These are phyloP conservation scores for Helenozyma rhizophorensis DNA, from an alignment of 805 yeast genomes.

Conservation along the genomic window DNA sequence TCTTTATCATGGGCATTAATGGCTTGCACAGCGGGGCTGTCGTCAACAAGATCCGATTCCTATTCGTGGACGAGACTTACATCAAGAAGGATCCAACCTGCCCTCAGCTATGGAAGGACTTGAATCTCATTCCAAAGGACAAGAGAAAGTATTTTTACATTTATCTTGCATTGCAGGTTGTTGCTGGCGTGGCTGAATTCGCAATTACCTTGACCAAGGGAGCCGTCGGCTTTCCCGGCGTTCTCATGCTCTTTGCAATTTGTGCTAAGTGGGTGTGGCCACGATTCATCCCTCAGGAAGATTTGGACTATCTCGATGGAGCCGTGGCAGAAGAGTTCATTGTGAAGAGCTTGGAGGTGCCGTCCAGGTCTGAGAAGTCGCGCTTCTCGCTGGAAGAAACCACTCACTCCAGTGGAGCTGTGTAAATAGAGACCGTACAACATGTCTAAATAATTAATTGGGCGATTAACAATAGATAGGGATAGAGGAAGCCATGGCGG, in stretches of 20 bases:
- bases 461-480: no score
- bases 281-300: constrained; percentile 53
- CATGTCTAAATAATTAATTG: no score
- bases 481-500: no score
- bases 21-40: constrained; percentile 70
- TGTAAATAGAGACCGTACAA: no score
- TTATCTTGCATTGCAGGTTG: constrained; percentile 54
- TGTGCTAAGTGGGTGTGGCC: constrained; percentile 62
- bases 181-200: constrained; percentile 76
- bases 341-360: constrained; percentile 38
- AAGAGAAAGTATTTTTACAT: constrained; percentile 45
- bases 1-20: constrained; percentile 87
- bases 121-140: constrained; percentile 23
- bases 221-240: constrained; percentile 92
- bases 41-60: constrained; percentile 54
- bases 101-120: constrained; percentile 30
- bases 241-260: constrained; percentile 64
- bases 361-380: constrained; percentile 1
- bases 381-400: not conserved
- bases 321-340: constrained; percentile 56
- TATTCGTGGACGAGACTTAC: constrained; percentile 53
- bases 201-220: constrained; percentile 83
- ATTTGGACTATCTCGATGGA: constrained; percentile 61
- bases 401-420: no score
- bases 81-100: constrained; percentile 32